Evolutionary conservation across 345 rosid species (phyloP).

Genomic region (Eucalyptus curtisii): DNA sequence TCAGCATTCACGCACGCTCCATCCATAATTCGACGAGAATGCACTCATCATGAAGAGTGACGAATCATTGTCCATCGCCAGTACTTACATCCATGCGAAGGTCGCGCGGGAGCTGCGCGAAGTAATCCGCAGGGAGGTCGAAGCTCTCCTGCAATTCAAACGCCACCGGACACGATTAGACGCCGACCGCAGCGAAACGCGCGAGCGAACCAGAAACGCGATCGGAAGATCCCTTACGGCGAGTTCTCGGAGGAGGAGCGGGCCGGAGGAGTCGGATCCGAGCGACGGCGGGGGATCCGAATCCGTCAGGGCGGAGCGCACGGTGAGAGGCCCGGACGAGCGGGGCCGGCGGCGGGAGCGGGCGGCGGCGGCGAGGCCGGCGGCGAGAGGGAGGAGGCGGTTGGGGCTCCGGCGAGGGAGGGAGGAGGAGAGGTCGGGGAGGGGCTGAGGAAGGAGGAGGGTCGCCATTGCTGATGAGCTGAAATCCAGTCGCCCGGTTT

Average conservation of each 20-base stretch:
- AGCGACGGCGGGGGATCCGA: conserved; percentile 55
- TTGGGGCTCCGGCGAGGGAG: neutral
- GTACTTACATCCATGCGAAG: conserved; percentile 69
- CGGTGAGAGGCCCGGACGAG: conserved; percentile 15
- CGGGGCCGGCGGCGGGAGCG: neutral
- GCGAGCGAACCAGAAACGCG: neutral
- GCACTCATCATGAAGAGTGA: neutral
- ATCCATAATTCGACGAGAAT: neutral
- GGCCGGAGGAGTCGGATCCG: conserved; percentile 21
- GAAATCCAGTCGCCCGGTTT: neutral
- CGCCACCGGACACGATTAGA: neutral
- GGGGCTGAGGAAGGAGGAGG: too few species aligned
- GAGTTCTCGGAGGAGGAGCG: conserved; percentile 54
- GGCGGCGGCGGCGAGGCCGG: conserved; percentile 1
- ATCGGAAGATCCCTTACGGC: conserved; percentile 30
- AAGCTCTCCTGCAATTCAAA: conserved; percentile 56
- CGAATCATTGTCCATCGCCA: neutral
- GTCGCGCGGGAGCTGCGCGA: conserved; percentile 54
- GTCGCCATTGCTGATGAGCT: too few species aligned
- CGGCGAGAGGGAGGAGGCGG: conserved; percentile 5
- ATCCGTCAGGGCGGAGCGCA: conserved; percentile 50
- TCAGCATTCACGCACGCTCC: neutral
- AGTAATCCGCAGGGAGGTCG: conserved; percentile 76
- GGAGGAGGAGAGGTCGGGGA: neutral
- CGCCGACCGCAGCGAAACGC: neutral